phyloP scores from a whole-genome alignment of 2,329 filamentous ascomycete species.

The Penicillium sp. region DNA sequence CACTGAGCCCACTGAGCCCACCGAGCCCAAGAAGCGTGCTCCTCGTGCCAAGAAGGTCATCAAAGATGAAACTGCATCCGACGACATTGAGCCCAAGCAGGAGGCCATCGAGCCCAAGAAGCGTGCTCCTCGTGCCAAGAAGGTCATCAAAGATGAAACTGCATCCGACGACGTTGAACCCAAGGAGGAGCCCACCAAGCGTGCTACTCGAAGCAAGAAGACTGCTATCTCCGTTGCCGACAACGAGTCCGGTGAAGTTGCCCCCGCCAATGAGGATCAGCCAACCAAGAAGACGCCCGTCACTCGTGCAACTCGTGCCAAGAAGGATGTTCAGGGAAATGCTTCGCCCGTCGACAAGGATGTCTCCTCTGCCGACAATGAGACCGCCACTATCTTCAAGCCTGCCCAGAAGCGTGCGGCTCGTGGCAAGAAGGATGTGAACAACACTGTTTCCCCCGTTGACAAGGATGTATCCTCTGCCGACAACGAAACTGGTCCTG shows the following conservation, averaged over 20 bases:
- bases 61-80: too few relatives aligned
- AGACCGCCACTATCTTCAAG: too few relatives aligned
- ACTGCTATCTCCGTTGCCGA: neutral
- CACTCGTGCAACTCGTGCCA: neutral
- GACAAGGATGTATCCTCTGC: neutral
- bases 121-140: neutral
- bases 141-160: neutral
- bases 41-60: too few relatives aligned
- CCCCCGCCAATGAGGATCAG: neutral
- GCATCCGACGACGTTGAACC: neutral
- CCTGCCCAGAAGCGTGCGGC: neutral
- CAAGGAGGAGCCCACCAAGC: neutral
- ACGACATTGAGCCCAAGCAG: rapidly evolving
- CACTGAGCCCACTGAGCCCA: neutral
- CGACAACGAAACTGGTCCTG: neutral
- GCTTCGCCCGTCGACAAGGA: neutral
- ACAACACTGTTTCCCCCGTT: neutral
- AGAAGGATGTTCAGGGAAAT: neutral
- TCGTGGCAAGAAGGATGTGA: neutral
- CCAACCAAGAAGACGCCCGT: neutral
- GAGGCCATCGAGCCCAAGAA: neutral
- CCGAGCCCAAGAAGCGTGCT: too few relatives aligned
- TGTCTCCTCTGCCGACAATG: neutral
- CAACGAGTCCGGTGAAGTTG: neutral
- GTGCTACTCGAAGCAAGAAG: neutral